A percentile compares a stretch with the other conserved stretches of the same genome.
These are phyloP conservation scores for Calonectria leucothoes DNA, from an alignment of 2,329 filamentous ascomycete genomes.

Conservation along the genomic window DNA sequence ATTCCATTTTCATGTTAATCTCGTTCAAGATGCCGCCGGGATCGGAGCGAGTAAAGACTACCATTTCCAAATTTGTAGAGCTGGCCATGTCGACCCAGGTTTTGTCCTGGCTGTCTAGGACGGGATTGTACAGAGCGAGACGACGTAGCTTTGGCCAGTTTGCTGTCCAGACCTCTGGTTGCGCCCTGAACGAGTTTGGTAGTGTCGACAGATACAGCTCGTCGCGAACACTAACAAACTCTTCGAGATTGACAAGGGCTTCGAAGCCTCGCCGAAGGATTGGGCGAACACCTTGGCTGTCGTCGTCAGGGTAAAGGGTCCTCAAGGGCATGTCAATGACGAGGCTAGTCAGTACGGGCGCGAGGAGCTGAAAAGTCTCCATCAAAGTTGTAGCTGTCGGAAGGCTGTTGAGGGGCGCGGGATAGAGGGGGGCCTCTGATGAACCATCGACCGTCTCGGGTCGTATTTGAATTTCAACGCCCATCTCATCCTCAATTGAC, in stretches of 20 bases:
- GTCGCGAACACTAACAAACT: slow-evolving; percentile 37
- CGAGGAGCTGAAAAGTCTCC: slow-evolving; percentile 20
- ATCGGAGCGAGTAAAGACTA: slow-evolving; percentile 18
- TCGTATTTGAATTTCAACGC: background rate
- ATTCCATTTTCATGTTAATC: slow-evolving; percentile 19
- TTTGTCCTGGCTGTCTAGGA: accelerated
- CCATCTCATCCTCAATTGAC: background rate
- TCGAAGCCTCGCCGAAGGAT: slow-evolving; percentile 30
- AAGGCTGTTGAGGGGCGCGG: slow-evolving; percentile 13
- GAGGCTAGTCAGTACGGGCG: slow-evolving; percentile 20
- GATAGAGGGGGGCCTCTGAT: background rate
- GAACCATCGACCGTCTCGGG: background rate
- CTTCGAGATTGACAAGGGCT: slow-evolving; percentile 35
- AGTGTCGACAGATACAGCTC: slow-evolving; percentile 24
- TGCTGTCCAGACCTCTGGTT: slow-evolving; percentile 26
- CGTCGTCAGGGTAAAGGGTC: background rate
- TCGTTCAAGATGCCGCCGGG: background rate
- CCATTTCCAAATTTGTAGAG: slow-evolving; percentile 7
- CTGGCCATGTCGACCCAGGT: slow-evolving; percentile 14
- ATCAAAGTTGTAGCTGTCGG: background rate
- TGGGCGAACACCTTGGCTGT: background rate
- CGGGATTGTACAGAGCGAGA: slow-evolving; percentile 28
- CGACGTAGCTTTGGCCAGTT: slow-evolving; percentile 37
- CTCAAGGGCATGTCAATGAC: slow-evolving; percentile 39
- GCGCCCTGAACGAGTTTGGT: background rate